phyloP scores from a whole-genome alignment of 2,329 filamentous ascomycete species.

The Beauveria sp. region DNA sequence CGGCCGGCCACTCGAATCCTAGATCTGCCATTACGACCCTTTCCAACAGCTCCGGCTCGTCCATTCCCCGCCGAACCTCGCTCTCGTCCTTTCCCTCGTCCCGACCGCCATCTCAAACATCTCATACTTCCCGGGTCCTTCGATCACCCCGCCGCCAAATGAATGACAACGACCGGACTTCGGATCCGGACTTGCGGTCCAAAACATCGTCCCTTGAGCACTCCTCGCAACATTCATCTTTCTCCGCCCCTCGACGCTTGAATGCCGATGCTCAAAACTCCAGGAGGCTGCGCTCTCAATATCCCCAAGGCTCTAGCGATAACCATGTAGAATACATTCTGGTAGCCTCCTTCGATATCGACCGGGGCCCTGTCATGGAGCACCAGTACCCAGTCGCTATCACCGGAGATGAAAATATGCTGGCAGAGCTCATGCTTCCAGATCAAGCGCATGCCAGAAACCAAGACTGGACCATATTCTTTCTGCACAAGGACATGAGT shows the following conservation, averaged over 20 bases:
- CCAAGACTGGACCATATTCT: constrained; percentile 99
- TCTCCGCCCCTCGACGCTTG: constrained; percentile 44
- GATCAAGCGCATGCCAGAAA: constrained; percentile 92
- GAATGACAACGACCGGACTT: constrained; percentile 46
- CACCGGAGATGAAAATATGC: constrained; percentile 94
- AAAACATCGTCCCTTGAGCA: constrained; percentile 53
- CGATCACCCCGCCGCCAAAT: constrained; percentile 46
- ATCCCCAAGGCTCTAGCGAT: constrained; percentile 64
- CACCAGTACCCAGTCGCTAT: constrained; percentile 94
- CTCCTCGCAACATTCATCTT: constrained; percentile 54
- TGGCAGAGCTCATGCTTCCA: constrained; percentile 96
- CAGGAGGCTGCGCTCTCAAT: constrained; percentile 62
- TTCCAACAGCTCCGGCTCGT: constrained; percentile 23
- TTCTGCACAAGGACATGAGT: constrained; percentile 89
- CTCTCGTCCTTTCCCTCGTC: constrained; percentile 57
- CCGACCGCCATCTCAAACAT: constrained; percentile 51
- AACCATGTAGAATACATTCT: constrained; percentile 99
- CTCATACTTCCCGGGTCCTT: constrained; percentile 42
- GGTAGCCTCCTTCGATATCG: constrained; percentile 95
- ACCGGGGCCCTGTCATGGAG: constrained; percentile 94
- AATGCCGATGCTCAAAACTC: constrained; percentile 43
- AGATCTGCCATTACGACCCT: constrained; percentile 27
- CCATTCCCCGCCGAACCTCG: constrained; percentile 39
- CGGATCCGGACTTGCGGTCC: constrained; percentile 51
- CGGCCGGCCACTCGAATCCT: constrained; percentile 35